These are phyloP conservation scores for Madurella mycetomatis DNA, from an alignment of 2,329 filamentous ascomycete species.

Conservation along the genomic window DNA sequence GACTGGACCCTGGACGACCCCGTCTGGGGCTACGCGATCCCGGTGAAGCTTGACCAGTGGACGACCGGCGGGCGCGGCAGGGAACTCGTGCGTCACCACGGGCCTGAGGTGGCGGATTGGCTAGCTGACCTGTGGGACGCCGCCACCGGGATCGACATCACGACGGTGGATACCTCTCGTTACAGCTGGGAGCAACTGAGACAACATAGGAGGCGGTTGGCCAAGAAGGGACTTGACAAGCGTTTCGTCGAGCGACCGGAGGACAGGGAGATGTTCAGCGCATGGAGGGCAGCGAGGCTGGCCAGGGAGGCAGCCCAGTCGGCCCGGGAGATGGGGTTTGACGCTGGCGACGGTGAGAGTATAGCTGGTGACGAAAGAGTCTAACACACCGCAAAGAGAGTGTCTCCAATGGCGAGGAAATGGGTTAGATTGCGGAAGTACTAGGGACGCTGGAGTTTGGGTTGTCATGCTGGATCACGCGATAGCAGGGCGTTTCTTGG, in stretches of 20 bases:
- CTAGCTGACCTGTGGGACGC: slow-evolving; percentile 46
- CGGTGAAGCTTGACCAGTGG: slow-evolving; percentile 61
- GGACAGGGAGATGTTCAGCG: slow-evolving; percentile 40
- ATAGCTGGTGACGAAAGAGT: slow-evolving; percentile 26
- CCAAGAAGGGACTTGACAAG: slow-evolving; percentile 42
- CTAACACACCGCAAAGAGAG: slow-evolving; percentile 1
- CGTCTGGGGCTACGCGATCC: slow-evolving; percentile 55
- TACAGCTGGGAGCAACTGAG: slow-evolving; percentile 46
- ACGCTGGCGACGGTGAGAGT: slow-evolving; percentile 32
- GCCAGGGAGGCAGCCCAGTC: slow-evolving; percentile 39
- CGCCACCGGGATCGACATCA: slow-evolving; percentile 42
- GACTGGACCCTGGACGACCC: slow-evolving; percentile 56
- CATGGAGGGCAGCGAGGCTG: slow-evolving; percentile 40
- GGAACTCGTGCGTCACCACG: slow-evolving; percentile 31
- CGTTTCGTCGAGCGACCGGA: slow-evolving; percentile 37
- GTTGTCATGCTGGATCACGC: neutral
- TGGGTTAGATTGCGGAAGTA: neutral
- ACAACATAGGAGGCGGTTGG: slow-evolving; percentile 46
- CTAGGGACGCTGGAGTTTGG: neutral
- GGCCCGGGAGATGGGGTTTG: slow-evolving; percentile 39
- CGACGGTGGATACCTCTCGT: slow-evolving; percentile 38
- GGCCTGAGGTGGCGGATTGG: slow-evolving; percentile 44
- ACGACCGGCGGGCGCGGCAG: slow-evolving; percentile 49
- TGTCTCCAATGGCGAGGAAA: neutral
- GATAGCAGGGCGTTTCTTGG: slow-evolving; percentile 9